A percentile compares a stretch with the other conserved stretches of the same genome.
Evolutionary conservation across 2,329 filamentous ascomycete species (phyloP).

Genomic region (Ophiostoma novo-ulmi): DNA sequence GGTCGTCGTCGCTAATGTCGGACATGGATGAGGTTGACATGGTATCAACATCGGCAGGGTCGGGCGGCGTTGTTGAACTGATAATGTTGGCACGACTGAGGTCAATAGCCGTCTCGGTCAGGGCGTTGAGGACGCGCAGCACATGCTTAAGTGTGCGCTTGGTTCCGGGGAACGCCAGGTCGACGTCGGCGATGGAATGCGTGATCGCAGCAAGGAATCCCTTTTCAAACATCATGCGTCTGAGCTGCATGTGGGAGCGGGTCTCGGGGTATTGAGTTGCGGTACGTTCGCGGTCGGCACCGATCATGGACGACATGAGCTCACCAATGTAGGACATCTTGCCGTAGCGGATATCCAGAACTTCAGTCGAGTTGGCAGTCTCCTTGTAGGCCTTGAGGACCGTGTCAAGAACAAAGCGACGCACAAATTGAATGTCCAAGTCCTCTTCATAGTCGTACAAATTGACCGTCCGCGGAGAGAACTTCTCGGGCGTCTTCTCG

Average conservation of each 20-base stretch:
- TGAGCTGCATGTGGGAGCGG: conserved; percentile 73
- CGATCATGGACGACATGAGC: conserved; percentile 88
- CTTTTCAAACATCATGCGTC: conserved; percentile 97
- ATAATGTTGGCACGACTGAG: conserved; percentile 78
- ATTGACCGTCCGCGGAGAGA: conserved; percentile 52
- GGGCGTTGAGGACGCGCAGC: conserved; percentile 75
- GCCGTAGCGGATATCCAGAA: conserved; percentile 79
- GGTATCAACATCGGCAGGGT: conserved; percentile 78
- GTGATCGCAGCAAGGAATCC: conserved; percentile 87
- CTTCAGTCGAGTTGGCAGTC: conserved; percentile 70
- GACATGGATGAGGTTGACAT: conserved; percentile 83
- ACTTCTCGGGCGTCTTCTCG: conserved; percentile 76
- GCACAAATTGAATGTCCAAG: conserved; percentile 80
- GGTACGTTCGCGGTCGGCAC: conserved; percentile 68
- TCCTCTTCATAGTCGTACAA: conserved; percentile 69
- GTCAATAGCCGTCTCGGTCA: conserved; percentile 81
- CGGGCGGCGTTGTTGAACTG: conserved; percentile 53
- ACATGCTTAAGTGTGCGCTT: conserved; percentile 97
- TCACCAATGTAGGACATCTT: conserved; percentile 83
- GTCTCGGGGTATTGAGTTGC: conserved; percentile 38
- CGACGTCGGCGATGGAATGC: conserved; percentile 87
- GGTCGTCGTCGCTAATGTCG: conserved; percentile 76
- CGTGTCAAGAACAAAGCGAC: conserved; percentile 91
- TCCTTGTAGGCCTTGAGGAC: conserved; percentile 89
- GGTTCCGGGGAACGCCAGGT: conserved; percentile 87